A percentile compares a stretch with the other conserved stretches of the same genome.
These are phyloP conservation scores for Saussurea involucrata DNA, from an alignment of 129 eudicot genomes.

Conservation along the genomic window DNA sequence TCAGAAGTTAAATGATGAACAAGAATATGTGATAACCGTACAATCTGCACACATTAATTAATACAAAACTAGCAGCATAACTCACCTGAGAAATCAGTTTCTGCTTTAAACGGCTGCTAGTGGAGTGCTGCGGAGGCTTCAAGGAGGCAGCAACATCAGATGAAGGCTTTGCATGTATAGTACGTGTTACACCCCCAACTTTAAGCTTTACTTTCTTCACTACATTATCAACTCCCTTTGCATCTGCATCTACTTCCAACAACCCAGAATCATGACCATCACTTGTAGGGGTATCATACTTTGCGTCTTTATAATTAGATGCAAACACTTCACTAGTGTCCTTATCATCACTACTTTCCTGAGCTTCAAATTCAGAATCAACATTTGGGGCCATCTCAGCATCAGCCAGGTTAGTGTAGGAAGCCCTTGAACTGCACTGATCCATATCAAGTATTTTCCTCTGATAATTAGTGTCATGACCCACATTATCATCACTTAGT, in stretches of 20 bases:
- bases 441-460: slow-evolving; percentile 25
- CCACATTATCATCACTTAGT: slow-evolving; percentile 42
- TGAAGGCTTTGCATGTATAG: slow-evolving; percentile 46
- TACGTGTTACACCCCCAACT: slow-evolving; percentile 69
- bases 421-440: slow-evolving; percentile 37
- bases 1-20: neutral
- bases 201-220: slow-evolving; percentile 69
- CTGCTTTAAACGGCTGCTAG: slow-evolving; percentile 27
- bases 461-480: neutral
- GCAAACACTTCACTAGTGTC: slow-evolving; percentile 27
- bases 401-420: slow-evolving; percentile 33
- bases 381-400: slow-evolving; percentile 29
- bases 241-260: slow-evolving; percentile 32
- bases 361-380: slow-evolving; percentile 24
- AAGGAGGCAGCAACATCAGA: slow-evolving; percentile 34
- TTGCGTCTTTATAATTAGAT: slow-evolving; percentile 12
- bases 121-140: slow-evolving; percentile 31
- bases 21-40: neutral
- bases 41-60: neutral
- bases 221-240: slow-evolving; percentile 35
- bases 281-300: slow-evolving; percentile 12
- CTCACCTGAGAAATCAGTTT: slow-evolving; percentile 43
- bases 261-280: slow-evolving; percentile 27
- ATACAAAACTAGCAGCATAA: slow-evolving; percentile 1
- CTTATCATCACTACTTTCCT: slow-evolving; percentile 18